Evolutionary conservation across 805 yeast genomes (phyloP).

Genomic region (Isabelozyma rhagii): DNA sequence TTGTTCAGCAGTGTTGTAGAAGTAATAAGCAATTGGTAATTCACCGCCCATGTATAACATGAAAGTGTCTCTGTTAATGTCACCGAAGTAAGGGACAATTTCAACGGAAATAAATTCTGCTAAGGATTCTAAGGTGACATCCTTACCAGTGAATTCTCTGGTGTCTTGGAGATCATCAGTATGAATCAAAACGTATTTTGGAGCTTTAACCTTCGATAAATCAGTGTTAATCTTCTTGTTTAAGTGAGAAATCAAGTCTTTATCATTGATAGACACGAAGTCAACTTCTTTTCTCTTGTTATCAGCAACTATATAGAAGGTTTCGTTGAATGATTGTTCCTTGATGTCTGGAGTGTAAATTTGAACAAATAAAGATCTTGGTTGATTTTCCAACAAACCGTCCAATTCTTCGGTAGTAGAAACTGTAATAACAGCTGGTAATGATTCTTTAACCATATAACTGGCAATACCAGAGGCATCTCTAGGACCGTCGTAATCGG

Average conservation of each 20-base stretch:
- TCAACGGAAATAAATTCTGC: conserved; percentile 54
- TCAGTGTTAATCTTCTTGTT: conserved; percentile 25
- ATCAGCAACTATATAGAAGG: conserved; percentile 64
- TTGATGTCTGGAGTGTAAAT: conserved; percentile 27
- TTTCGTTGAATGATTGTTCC: conserved; percentile 37
- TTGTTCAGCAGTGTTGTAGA: conserved; percentile 70
- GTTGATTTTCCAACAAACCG: conserved; percentile 43
- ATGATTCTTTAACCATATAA: conserved; percentile 76
- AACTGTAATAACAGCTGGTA: conserved; percentile 59
- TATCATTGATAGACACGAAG: conserved; percentile 48
- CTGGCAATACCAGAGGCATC: conserved; percentile 71
- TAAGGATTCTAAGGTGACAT: conserved; percentile 34
- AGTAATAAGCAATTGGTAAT: conserved; percentile 83
- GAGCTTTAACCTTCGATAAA: conserved; percentile 22
- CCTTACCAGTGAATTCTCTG: conserved; percentile 42
- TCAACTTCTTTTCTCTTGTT: conserved; percentile 57
- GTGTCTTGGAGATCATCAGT: conserved; percentile 42
- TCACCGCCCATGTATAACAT: conserved; percentile 66
- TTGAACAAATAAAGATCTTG: conserved; percentile 59
- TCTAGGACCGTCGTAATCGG: conserved; percentile 84
- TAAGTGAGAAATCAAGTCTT: conserved; percentile 36
- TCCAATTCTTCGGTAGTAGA: conserved; percentile 49
- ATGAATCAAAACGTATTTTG: conserved; percentile 47
- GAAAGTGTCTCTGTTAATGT: conserved; percentile 78
- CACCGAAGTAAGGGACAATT: conserved; percentile 82